Percentiles rank a stretch among this genome's conserved stretches.
Conservation (phyloP, 768 basidiomycete species). For the Arthromyces matolae region DNA sequence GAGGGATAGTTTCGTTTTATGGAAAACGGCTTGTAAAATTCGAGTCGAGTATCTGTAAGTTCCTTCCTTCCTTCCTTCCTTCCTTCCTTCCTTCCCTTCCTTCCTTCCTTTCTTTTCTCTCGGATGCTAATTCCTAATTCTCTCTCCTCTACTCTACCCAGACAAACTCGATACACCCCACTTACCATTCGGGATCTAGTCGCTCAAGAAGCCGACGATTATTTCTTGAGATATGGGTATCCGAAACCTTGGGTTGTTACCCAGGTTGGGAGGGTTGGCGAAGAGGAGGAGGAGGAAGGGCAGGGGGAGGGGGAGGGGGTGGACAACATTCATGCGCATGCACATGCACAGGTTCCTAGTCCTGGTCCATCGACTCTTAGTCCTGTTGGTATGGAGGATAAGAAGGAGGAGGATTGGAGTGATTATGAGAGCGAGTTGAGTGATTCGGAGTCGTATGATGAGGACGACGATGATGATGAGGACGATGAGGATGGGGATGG, state of each 20-base stretch:
- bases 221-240: slow-evolving; percentile 16
- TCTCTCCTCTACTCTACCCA: neutral
- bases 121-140: no score
- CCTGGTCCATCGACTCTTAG: no score
- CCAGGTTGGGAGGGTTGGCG: neutral
- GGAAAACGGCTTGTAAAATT: slow-evolving; percentile 20
- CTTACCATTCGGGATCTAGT: slow-evolving; percentile 21
- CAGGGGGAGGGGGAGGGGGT: neutral
- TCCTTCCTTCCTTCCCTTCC: no score
- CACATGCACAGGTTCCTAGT: no score
- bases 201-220: slow-evolving; percentile 22
- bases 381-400: no score
- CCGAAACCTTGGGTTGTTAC: slow-evolving; percentile 8
- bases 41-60: slow-evolving; percentile 20
- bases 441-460: slow-evolving; percentile 7
- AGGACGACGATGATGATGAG: slow-evolving; percentile 8
- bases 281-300: neutral
- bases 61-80: no score
- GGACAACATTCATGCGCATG: no score
- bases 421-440: slow-evolving; percentile 22
- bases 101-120: neutral
- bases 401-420: slow-evolving; percentile 20
- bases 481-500: neutral
- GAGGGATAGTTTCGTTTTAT: slow-evolving; percentile 11
- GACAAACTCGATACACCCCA: slow-evolving; percentile 18